Evolutionary conservation across 2,329 filamentous ascomycete genomes (phyloP).

Genomic region (Dothistroma pini): DNA sequence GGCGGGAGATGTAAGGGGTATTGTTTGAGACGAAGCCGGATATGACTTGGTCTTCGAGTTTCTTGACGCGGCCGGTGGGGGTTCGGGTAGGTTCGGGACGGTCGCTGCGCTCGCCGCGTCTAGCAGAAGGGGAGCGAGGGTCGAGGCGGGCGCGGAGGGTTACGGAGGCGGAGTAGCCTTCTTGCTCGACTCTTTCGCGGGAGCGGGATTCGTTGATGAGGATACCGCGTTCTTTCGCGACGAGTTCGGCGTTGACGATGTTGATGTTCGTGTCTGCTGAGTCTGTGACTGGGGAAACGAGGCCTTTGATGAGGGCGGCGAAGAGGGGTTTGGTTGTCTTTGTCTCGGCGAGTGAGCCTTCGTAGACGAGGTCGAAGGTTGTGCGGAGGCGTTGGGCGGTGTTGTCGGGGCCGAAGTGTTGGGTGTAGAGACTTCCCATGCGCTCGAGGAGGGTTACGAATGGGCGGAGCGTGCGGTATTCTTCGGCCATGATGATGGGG

Average conservation of each 20-base stretch:
- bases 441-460: conserved; percentile 74
- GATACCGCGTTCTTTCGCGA: conserved; percentile 74
- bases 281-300: conserved; percentile 66
- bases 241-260: conserved; percentile 74
- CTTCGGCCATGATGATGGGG: conserved; percentile 74
- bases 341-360: conserved; percentile 67
- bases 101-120: conserved; percentile 12
- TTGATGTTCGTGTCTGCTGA: conserved; percentile 67
- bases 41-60: conserved; percentile 51
- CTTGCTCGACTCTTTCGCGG: conserved; percentile 53
- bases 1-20: conserved; percentile 64
- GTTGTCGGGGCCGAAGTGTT: conserved; percentile 57
- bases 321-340: conserved; percentile 75
- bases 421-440: conserved; percentile 75
- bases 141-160: conserved; percentile 56
- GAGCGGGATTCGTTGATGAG: conserved; percentile 70
- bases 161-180: conserved; percentile 66
- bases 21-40: conserved; percentile 65
- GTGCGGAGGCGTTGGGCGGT: conserved; percentile 51
- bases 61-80: conserved; percentile 18
- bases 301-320: conserved; percentile 72
- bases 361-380: conserved; percentile 72
- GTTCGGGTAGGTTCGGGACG: background rate
- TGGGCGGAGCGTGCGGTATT: conserved; percentile 72
- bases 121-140: conserved; percentile 32